Evolutionary conservation across 345 rosid species (phyloP).

Genomic region (Eucalyptus sideroxylon): DNA sequence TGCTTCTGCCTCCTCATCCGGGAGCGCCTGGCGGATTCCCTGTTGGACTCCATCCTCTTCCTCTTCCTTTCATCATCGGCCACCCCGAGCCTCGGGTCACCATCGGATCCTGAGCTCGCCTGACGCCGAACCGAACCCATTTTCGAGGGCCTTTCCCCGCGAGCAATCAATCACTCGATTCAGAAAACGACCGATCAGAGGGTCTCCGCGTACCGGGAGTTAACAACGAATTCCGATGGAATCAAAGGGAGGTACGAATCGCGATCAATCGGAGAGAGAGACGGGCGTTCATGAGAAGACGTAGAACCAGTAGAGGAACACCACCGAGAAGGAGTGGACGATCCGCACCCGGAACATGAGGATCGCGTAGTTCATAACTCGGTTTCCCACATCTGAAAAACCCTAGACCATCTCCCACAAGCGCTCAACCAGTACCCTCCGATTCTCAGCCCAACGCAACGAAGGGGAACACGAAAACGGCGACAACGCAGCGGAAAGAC

Average conservation of each 20-base stretch:
- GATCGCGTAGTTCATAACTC: constrained; percentile 36
- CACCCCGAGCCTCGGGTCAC: constrained; percentile 21
- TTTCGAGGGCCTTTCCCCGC: neutral
- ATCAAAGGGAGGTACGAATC: neutral
- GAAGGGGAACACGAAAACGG: neutral
- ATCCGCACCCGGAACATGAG: constrained; percentile 67
- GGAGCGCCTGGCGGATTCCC: constrained; percentile 83
- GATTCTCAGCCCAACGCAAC: neutral
- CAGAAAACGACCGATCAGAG: neutral
- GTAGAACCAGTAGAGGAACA: constrained; percentile 87
- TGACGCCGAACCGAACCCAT: constrained; percentile 35
- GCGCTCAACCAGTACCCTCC: neutral
- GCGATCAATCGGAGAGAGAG: neutral
- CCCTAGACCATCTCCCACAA: neutral
- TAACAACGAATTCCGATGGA: neutral
- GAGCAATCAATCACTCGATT: neutral
- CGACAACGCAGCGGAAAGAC: neutral
- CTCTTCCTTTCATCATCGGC: constrained; percentile 63
- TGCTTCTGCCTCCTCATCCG: constrained; percentile 75
- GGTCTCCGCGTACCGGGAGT: neutral
- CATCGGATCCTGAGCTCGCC: constrained; percentile 53
- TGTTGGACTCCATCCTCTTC: constrained; percentile 83
- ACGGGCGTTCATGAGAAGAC: constrained; percentile 47
- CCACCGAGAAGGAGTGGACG: constrained; percentile 88
- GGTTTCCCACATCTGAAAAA: neutral